Evolutionary conservation across 225 moss, liverwort and hornwort species (phyloP).

Genomic region (Climacium dendroides): DNA sequence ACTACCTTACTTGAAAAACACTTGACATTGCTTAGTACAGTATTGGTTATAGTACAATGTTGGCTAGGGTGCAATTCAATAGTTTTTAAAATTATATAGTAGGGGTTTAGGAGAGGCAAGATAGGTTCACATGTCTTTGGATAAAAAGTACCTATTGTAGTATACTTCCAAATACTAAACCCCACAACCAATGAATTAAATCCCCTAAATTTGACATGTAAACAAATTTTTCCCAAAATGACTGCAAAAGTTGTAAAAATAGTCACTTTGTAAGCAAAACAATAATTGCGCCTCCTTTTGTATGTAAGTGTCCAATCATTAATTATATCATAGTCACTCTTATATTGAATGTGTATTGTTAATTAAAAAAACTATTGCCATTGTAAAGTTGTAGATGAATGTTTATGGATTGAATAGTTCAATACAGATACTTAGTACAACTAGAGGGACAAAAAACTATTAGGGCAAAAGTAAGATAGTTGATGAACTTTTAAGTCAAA

Average conservation of each 20-base stretch:
- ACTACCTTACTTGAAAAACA: background rate
- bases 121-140: background rate
- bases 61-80: fast-evolving
- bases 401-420: too few species aligned
- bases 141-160: background rate
- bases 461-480: background rate
- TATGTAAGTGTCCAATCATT: background rate
- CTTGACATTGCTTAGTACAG: background rate
- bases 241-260: background rate
- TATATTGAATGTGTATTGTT: too few species aligned
- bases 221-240: fast-evolving
- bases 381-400: too few species aligned
- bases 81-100: background rate
- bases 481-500: background rate
- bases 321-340: background rate
- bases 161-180: background rate
- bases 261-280: background rate
- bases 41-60: background rate
- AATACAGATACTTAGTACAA: background rate
- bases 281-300: background rate
- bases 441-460: background rate
- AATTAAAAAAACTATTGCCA: fast-evolving
- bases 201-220: fast-evolving
- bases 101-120: fast-evolving
- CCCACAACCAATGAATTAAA: fast-evolving